Evolutionary conservation across 2,329 filamentous ascomycete genomes (phyloP), one percentile per base, ranked within the genome.

Genomic region (Zelopaecilomyces penicillatus): DNA sequence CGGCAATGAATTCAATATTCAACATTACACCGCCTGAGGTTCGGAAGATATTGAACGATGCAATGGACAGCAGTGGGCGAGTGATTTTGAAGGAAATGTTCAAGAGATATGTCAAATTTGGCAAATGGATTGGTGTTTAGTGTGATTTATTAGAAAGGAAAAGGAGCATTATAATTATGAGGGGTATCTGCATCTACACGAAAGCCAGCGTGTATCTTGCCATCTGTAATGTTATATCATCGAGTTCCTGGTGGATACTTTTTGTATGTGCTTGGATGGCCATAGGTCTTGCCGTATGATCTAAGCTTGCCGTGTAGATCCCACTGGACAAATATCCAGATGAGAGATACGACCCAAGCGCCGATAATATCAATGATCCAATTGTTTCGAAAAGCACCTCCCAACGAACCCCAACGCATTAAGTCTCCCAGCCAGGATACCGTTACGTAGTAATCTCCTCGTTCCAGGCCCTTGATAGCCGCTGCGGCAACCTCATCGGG

Each of bases 391-490:
- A 69, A 65, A 11, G 71, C 70, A 3, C 76, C 75, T 11, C 79
- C 78, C 55, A 81, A 60, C 12, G 67, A 59, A 28, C 69, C 68
- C 58, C 76, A 83, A 53, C 83, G 80, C 80, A 96, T 84, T 47
- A 87, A 57, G 45, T 77, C 65, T 1, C 85, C 87, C 39, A 95
- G 60, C 50, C 82, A 79, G 48, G 80, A 83, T 8, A 89, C 86
- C 0, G 87, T 83, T 37, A 95, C 77, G 56, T 87, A 74, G 62
- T 87, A 91, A 27, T 93, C 73, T 0, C 91, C 93, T 32, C 68
- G 79, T 64, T 97, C 89, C 37, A 98, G 67, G 0, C 85, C 87
- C 37, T 68, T 67, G 42, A 98, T 80, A 1, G 87, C 73, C 6
- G 70, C 71, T 4, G 67, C 65, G 1, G 93, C 93, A 10, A 94